Conservation (phyloP, 208 protist genomes). For the Leishmania martiniquensis region DNA sequence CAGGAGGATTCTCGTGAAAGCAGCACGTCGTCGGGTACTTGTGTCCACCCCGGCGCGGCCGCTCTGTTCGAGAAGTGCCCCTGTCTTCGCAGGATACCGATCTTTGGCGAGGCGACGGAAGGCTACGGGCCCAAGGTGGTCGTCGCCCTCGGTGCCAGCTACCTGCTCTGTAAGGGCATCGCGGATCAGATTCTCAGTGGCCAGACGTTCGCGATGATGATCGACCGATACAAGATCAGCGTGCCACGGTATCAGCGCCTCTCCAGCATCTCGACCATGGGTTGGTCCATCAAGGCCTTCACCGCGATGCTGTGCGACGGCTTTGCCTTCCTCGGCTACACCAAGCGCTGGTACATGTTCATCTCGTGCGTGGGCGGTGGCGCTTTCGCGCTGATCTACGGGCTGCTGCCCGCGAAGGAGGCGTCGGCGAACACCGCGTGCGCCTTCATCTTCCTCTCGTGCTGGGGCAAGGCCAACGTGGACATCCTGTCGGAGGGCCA, state of each 20-base stretch:
- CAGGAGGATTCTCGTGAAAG: background rate
- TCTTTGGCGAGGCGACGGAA: constrained; percentile 48
- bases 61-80: constrained; percentile 21
- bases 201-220: constrained; percentile 53
- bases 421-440: constrained; percentile 37
- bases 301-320: constrained; percentile 62
- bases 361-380: constrained; percentile 50
- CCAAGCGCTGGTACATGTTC: constrained; percentile 75
- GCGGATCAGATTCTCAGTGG: constrained; percentile 48
- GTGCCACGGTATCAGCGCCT: constrained; percentile 59
- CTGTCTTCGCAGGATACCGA: constrained; percentile 35
- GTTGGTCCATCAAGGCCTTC: constrained; percentile 73
- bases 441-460: constrained; percentile 57
- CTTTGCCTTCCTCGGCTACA: constrained; percentile 71
- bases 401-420: constrained; percentile 43
- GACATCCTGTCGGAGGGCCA: constrained; percentile 81
- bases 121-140: constrained; percentile 43
- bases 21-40: no score
- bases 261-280: constrained; percentile 35
- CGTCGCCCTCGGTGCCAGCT: constrained; percentile 41
- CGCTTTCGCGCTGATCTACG: constrained; percentile 48
- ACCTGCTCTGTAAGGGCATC: constrained; percentile 65
- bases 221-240: constrained; percentile 36
- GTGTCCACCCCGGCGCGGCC: background rate
- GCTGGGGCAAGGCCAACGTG: constrained; percentile 63